These are phyloP conservation scores for Angomonas ambiguus DNA, from an alignment of 208 protist species.

Conservation along the genomic window DNA sequence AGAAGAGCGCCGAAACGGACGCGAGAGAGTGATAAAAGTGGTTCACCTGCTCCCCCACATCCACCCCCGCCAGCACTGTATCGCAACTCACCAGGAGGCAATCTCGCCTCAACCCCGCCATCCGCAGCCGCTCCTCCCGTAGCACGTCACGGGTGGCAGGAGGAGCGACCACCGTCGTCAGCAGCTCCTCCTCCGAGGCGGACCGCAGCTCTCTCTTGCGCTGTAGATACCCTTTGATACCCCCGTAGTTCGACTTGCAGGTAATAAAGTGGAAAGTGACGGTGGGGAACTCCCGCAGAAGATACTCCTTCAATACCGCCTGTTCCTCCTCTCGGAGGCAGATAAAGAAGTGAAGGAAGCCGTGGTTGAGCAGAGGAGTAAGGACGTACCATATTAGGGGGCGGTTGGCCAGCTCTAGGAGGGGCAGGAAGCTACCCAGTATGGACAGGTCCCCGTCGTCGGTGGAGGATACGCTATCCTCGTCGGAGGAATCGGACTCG, in stretches of 20 bases:
- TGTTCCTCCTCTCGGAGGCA: conserved; percentile 77
- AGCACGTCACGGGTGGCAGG: not conserved
- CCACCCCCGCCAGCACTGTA: conserved; percentile 69
- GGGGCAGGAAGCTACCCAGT: not conserved
- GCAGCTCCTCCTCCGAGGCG: conserved; percentile 23
- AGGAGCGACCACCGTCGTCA: not conserved
- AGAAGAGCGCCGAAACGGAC: conserved; percentile 62
- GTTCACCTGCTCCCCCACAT: conserved; percentile 62
- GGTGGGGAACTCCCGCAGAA: conserved; percentile 43
- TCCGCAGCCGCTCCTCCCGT: not conserved
- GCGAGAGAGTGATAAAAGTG: conserved; percentile 71
- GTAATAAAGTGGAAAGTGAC: conserved; percentile 70
- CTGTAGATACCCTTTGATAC: conserved; percentile 60
- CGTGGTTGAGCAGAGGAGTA: conserved; percentile 61
- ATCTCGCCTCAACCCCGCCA: conserved; percentile 50
- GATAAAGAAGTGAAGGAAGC: conserved; percentile 72
- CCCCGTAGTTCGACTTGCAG: conserved; percentile 66
- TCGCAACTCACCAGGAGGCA: conserved; percentile 77
- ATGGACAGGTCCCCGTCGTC: not conserved
- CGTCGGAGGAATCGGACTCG: conserved; percentile 55
- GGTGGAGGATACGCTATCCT: conserved; percentile 24
- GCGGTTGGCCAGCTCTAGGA: conserved; percentile 48
- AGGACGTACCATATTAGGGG: conserved; percentile 85
- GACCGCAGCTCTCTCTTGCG: conserved; percentile 63
- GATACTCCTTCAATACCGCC: conserved; percentile 51